Evolutionary conservation across 768 basidiomycete genomes (phyloP), one percentile per base, ranked within the genome.

Genomic region (Phaeotremella skinneri): DNA sequence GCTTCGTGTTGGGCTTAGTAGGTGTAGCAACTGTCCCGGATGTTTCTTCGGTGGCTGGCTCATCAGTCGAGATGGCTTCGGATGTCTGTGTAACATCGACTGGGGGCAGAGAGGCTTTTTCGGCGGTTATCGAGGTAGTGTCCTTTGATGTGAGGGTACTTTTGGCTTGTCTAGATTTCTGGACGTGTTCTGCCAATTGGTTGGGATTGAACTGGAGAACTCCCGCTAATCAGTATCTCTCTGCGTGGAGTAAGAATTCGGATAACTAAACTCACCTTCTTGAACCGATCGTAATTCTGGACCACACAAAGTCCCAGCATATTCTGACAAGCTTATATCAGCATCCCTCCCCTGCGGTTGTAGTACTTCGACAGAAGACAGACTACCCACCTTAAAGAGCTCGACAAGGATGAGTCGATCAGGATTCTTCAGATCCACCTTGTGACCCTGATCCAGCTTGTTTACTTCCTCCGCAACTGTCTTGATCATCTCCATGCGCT

Each of bases 361-460:
- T 30, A 0, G 14, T 11, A 27, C 11, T 16, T 14, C 29, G 48
- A 3, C 7, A 25, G 30, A 45, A 5, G 37, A 14, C 5, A 23
- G 25, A 21, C 39, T 23, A 39, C 20, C 69, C 47, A 68, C 70
- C 50, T 68, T 69, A 43, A 62, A 52, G 13, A 68, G 39, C 55
- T 73, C 71, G 1, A 70, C 42, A 30, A 69, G 45, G 4, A 73
- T 66, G 9, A 68, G 69, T 55, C 68, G 48, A 31, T 73, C 68
- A 1, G 64, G 66, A 32, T 67, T 52, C 30, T 55, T 63, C 39
- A 73, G 50, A 61, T 73, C 68, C 3, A 73, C 71, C 20, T 43
- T 64, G 39, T 73, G 71, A 2, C 57, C 58, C 31, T 30, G 43
- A 9, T 61, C 58, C 2, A 69, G 37, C 20, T 54, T 49, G 16